Base-by-base conservation (phyloP, 2,329 filamentous ascomycete genomes). In the Talaromyces sp. region DNA sequence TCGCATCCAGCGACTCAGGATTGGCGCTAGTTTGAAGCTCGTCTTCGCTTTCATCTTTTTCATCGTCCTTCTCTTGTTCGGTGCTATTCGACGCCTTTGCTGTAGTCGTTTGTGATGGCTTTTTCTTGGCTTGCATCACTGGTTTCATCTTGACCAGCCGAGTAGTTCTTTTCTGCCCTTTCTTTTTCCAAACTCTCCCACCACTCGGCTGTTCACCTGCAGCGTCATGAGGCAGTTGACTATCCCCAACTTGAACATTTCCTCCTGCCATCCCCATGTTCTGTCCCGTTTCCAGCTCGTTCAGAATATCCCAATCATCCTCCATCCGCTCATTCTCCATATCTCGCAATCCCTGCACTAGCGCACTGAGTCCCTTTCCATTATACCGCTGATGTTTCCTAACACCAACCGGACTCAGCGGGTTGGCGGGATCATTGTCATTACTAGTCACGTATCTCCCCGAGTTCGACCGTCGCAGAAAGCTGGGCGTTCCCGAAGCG, bases 91-190 rank as follows among this genome's bases (percentile, higher is more conserved):
- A 9, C n/a, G 19, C 4, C 19, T 24, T 31, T 19, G 19, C 13
- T 16, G 45, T 24, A 8, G 64, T 56, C 10, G 65, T 67, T 70
- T 63, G n/a, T 68, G 65, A 66, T 8, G 65, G 68, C 10, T 71
- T 69, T 59, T 67, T 54, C 70, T 68, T 5, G 71, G 58, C 73
- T 71, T 3, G 72, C 67, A 57, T 73, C 75, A 76, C 74, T 1
- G 81, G 81, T 56, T 76, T 78, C 74, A 83, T 81, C 43, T 71
- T 74, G 13, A 80, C 78, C 56, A 76, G 70, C 60, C 78, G 75
- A 1, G 81, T 83, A 6, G 80, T 82, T 56, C 81, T 74, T 68
- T 83, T 83, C 67, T 82, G 81, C 1, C 80, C 81, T 68, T 79
- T 82, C 72, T 83, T 83, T 70, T 81, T 82, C 71, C 75, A 81